phyloP scores from a whole-genome alignment of 768 basidiomycete genomes.

The Pleurotus cornucopiae region DNA sequence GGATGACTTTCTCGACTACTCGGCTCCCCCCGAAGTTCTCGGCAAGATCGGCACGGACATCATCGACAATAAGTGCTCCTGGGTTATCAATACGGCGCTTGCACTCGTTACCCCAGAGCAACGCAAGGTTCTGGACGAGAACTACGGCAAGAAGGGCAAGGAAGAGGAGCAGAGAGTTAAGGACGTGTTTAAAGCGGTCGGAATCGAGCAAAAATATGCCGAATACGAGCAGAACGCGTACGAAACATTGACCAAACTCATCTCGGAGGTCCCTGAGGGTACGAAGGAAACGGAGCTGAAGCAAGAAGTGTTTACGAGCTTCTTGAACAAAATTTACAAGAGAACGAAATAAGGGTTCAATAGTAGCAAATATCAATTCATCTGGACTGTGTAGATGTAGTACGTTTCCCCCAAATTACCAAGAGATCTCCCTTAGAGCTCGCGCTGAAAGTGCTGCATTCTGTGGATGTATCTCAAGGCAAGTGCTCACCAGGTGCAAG shows the following conservation, averaged over 20 bases:
- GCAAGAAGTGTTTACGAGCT: constrained; percentile 75
- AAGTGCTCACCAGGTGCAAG: background rate
- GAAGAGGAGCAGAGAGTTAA: constrained; percentile 48
- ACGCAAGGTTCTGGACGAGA: constrained; percentile 52
- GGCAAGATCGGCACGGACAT: constrained; percentile 99
- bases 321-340: constrained; percentile 83
- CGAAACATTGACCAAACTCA: constrained; percentile 58
- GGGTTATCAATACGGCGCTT: constrained; percentile 91
- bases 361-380: background rate
- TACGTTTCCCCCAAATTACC: too few relatives aligned
- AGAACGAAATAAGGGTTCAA: constrained; percentile 42
- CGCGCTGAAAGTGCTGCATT: too few relatives aligned
- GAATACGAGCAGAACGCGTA: constrained; percentile 80
- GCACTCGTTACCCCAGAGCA: constrained; percentile 49
- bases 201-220: constrained; percentile 61
- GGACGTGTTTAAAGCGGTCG: constrained; percentile 65
- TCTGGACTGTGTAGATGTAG: background rate
- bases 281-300: constrained; percentile 40
- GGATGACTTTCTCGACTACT: constrained; percentile 95
- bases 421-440: too few relatives aligned
- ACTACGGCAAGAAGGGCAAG: constrained; percentile 46
- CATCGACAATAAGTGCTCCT: constrained; percentile 97
- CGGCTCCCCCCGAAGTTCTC: constrained; percentile 83
- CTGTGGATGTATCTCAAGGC: background rate
- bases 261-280: constrained; percentile 67